These are phyloP conservation scores for Colletotrichum sp. DNA, from an alignment of 2,329 filamentous ascomycete genomes.

Conservation along the genomic window DNA sequence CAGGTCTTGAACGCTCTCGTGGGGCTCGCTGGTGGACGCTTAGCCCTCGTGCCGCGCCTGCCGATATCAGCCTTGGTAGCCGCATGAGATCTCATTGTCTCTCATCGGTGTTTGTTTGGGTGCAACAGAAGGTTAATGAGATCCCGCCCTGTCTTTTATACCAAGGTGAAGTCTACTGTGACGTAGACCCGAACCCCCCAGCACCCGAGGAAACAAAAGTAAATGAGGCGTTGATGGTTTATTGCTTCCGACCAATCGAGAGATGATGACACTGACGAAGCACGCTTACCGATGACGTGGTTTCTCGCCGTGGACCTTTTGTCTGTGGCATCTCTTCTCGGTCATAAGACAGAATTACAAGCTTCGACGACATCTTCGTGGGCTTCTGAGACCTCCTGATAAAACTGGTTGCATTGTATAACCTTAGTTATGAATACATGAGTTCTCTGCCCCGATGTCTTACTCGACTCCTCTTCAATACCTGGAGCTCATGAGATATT, in stretches of 20 bases:
- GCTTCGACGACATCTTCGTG: not conserved
- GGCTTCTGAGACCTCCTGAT: not conserved
- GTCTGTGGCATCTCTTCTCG: not conserved
- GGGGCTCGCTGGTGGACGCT: accelerated
- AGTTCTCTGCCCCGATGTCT: accelerated
- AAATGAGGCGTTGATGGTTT: not conserved
- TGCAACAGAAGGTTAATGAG: accelerated
- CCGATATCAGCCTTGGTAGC: accelerated
- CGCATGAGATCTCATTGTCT: not conserved
- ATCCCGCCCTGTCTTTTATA: not conserved
- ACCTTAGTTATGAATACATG: accelerated
- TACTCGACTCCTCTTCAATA: not conserved
- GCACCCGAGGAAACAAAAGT: accelerated
- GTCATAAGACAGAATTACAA: not conserved
- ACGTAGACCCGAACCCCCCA: not conserved
- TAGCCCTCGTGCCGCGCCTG: accelerated
- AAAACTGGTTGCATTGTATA: not conserved
- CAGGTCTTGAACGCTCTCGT: accelerated
- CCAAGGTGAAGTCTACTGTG: not conserved
- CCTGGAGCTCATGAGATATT: not conserved
- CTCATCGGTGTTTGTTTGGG: not conserved
- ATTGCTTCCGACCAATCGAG: not conserved
- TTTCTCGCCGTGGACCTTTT: accelerated
- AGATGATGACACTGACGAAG: not conserved
- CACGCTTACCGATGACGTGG: accelerated